phyloP scores from a whole-genome alignment of 805 yeast genomes.

The Suhomyces sp. region DNA sequence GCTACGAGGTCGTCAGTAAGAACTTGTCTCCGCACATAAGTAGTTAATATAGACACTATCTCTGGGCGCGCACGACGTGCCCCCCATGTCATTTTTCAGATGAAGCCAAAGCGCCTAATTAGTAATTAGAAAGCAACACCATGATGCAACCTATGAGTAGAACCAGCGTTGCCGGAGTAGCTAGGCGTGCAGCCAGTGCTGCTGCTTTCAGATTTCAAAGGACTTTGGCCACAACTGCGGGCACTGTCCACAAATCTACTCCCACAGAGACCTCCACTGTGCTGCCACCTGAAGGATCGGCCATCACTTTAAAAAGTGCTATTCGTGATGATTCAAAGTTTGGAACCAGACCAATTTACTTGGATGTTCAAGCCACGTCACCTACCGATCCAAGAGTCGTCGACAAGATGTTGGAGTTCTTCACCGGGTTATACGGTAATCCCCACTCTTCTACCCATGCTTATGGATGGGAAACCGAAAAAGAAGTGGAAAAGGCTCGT shows the following conservation, averaged over 20 bases:
- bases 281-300: slow-evolving; percentile 48
- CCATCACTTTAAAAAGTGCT: slow-evolving; percentile 42
- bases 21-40: slow-evolving; percentile 16
- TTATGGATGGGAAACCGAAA: slow-evolving; percentile 98
- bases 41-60: background rate
- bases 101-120: background rate
- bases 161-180: background rate
- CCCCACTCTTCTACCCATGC: slow-evolving; percentile 97
- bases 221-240: slow-evolving; percentile 12
- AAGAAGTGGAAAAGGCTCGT: slow-evolving; percentile 86
- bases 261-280: slow-evolving; percentile 5
- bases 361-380: slow-evolving; percentile 98
- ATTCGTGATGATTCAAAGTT: slow-evolving; percentile 43
- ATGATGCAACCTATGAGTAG: background rate
- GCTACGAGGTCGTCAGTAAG: slow-evolving; percentile 70
- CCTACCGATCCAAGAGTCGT: slow-evolving; percentile 97
- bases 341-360: slow-evolving; percentile 87
- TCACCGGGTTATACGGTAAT: slow-evolving; percentile 93
- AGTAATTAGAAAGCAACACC: background rate
- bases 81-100: background rate
- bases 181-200: background rate
- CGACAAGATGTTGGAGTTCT: slow-evolving; percentile 80
- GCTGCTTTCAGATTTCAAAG: slow-evolving; percentile 1
- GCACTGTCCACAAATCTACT: slow-evolving; percentile 15
- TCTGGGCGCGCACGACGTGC: background rate